phyloP scores from a whole-genome alignment of 345 rosid species.

The Syzygium jambos region DNA sequence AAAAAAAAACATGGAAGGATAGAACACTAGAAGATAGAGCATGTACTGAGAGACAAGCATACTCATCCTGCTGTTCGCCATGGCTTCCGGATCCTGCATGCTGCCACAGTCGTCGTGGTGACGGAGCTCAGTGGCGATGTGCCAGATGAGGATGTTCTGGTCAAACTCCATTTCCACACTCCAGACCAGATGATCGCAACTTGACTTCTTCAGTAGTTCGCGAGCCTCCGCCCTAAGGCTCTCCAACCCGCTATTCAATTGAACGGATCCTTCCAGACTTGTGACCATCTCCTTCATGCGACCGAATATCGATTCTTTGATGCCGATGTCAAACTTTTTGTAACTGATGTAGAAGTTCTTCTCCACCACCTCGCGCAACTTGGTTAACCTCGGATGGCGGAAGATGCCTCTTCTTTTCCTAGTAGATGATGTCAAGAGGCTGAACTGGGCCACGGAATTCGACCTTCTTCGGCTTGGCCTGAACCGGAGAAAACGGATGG shows the following conservation, averaged over 20 bases:
- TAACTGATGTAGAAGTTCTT: background rate
- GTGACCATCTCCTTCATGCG: background rate
- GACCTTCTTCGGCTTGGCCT: background rate
- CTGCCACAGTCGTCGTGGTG: background rate
- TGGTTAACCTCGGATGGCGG: background rate
- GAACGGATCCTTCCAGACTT: background rate
- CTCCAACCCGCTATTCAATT: background rate
- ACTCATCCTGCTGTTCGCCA: background rate
- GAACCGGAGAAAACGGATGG: background rate
- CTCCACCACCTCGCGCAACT: background rate
- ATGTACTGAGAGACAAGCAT: background rate
- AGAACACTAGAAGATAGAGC: background rate
- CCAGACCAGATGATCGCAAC: background rate
- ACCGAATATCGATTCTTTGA: background rate
- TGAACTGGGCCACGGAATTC: background rate
- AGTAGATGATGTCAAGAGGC: background rate
- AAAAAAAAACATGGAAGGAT: background rate
- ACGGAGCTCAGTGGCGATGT: constrained; percentile 7
- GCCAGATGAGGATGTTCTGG: constrained; percentile 12
- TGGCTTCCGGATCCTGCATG: background rate
- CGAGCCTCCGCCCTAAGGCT: background rate
- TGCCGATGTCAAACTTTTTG: too few species aligned
- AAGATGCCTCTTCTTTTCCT: background rate
- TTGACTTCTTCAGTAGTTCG: background rate
- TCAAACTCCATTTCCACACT: constrained; percentile 3